phyloP scores from a whole-genome alignment of 805 yeast genomes.

The Saturnispora diversa region DNA sequence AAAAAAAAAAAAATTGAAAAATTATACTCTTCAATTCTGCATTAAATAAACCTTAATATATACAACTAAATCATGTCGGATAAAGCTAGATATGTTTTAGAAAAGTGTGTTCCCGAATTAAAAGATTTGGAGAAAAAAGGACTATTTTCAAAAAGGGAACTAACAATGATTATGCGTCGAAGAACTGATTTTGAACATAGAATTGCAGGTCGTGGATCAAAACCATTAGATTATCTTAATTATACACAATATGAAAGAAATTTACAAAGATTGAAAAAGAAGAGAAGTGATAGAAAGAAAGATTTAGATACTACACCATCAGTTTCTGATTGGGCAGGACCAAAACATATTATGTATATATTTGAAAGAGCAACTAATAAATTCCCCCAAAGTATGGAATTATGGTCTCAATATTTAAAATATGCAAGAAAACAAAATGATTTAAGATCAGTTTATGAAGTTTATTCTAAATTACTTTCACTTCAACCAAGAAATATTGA shows the following conservation, averaged over 20 bases:
- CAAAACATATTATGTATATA: slow-evolving; percentile 70
- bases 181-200: slow-evolving; percentile 95
- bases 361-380: slow-evolving; percentile 75
- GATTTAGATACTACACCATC: slow-evolving; percentile 53
- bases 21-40: not conserved
- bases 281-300: slow-evolving; percentile 57
- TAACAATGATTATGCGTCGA: slow-evolving; percentile 77
- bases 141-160: slow-evolving; percentile 74
- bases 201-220: slow-evolving; percentile 74
- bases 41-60: slow-evolving; percentile 1
- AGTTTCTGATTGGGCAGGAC: slow-evolving; percentile 81
- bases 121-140: slow-evolving; percentile 80
- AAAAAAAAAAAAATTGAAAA: slow-evolving; percentile 1
- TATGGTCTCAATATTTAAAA: slow-evolving; percentile 73
- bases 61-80: slow-evolving; percentile 28
- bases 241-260: slow-evolving; percentile 76
- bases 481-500: slow-evolving; percentile 86
- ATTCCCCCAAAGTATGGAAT: slow-evolving; percentile 64
- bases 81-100: slow-evolving; percentile 44
- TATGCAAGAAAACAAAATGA: slow-evolving; percentile 62
- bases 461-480: slow-evolving; percentile 70
- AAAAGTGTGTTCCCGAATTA: slow-evolving; percentile 79
- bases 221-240: slow-evolving; percentile 63
- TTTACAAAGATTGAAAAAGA: slow-evolving; percentile 67
- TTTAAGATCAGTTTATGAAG: slow-evolving; percentile 62